A percentile compares a stretch with the other conserved stretches of the same genome.
Evolutionary conservation across 371 early-diverging fungal species (phyloP).

Genomic region (Lichtheimia ramosa): DNA sequence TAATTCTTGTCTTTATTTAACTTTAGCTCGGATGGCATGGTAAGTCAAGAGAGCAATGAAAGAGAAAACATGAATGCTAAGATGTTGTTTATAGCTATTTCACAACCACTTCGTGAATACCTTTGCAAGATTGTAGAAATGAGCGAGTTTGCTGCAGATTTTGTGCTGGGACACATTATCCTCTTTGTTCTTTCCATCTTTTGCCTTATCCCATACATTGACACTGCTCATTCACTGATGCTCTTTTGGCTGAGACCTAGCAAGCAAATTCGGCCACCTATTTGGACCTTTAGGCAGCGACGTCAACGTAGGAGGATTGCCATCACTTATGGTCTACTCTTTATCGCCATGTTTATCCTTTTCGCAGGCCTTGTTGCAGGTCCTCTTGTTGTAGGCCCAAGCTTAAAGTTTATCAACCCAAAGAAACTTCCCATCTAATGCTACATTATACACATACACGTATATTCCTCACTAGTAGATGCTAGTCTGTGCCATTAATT

Average conservation of each 20-base stretch:
- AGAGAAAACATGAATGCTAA: no score
- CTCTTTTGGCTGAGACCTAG: conserved; percentile 84
- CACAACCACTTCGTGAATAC: conserved; percentile 79
- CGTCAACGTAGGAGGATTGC: conserved; percentile 60
- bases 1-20: not conserved
- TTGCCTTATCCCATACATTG: conserved; percentile 73
- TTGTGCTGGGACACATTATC: conserved; percentile 74
- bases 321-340: conserved; percentile 69
- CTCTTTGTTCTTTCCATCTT: conserved; percentile 71
- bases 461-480: not conserved
- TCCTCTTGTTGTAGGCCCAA: conserved; percentile 50
- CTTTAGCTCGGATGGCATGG: conserved; percentile 50
- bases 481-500: not conserved
- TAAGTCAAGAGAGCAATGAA: conserved; percentile 7
- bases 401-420: conserved; percentile 21
- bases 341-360: conserved; percentile 57
- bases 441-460: not conserved
- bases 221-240: conserved; percentile 82
- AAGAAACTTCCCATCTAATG: conserved; percentile 29
- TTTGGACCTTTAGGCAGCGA: conserved; percentile 68
- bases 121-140: conserved; percentile 87
- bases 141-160: conserved; percentile 81
- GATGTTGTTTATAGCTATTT: conserved; percentile 42
- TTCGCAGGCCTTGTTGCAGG: conserved; percentile 64
- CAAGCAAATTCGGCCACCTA: conserved; percentile 78